A percentile compares a stretch with the other conserved stretches of the same genome.
Evolutionary conservation across 1,139 yeast genomes (phyloP).

Genomic region (Candida tunisiensis): DNA sequence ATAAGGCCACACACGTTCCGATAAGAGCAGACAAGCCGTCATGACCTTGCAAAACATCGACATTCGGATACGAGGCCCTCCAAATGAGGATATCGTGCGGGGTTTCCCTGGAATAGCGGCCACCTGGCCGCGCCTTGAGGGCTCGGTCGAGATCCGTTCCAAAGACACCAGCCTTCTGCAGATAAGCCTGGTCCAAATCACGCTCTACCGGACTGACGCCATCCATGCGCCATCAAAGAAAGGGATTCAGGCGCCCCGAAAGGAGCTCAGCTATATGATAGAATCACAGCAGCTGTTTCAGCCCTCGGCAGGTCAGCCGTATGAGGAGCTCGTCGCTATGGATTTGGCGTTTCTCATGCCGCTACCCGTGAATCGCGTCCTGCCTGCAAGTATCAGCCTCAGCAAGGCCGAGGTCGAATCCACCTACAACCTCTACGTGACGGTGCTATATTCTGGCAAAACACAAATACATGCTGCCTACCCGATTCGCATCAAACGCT

Average conservation of each 20-base stretch:
- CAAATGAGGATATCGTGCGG: constrained; percentile 23
- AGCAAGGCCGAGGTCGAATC: constrained; percentile 18
- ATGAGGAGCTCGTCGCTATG: constrained; percentile 16
- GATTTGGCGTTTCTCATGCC: constrained; percentile 23
- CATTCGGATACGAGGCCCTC: constrained; percentile 19
- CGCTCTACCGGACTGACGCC: constrained; percentile 23
- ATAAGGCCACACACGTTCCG: no score
- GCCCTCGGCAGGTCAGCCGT: constrained; percentile 9
- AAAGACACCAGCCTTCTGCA: constrained; percentile 10
- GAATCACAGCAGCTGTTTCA: constrained; percentile 8
- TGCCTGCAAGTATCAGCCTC: constrained; percentile 21
- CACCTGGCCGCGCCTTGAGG: constrained; percentile 24
- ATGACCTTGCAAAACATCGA: constrained; percentile 10
- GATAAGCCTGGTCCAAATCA: constrained; percentile 15
- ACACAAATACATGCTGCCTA: constrained; percentile 12
- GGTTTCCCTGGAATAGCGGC: constrained; percentile 27
- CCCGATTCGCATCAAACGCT: constrained; percentile 21
- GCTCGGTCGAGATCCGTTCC: constrained; percentile 21
- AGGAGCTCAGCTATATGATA: neutral
- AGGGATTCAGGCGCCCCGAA: constrained; percentile 15
- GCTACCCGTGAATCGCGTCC: constrained; percentile 17
- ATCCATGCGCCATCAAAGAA: constrained; percentile 18
- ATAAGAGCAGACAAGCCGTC: neutral
- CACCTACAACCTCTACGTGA: constrained; percentile 17
- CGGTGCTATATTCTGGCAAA: constrained; percentile 12